phyloP scores from a whole-genome alignment of 345 rosid species.

The Citrus trifoliata region DNA sequence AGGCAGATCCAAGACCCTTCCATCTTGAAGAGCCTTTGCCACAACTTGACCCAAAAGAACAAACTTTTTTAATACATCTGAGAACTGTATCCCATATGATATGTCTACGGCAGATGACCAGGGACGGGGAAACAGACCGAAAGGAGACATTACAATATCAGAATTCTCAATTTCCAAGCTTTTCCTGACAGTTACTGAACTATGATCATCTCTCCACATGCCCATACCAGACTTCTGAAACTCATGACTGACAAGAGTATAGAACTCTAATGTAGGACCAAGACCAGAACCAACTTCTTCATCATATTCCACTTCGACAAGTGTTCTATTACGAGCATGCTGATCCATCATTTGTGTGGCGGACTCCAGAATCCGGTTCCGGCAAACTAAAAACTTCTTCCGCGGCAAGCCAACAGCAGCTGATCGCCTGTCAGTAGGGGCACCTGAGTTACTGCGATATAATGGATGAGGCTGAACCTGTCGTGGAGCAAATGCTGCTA shows the following conservation, averaged over 20 bases:
- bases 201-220: conserved; percentile 84
- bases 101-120: conserved; percentile 45
- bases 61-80: conserved; percentile 58
- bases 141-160: conserved; percentile 32
- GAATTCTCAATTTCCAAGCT: conserved; percentile 25
- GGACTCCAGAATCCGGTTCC: conserved; percentile 73
- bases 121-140: conserved; percentile 85
- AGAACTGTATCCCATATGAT: conserved; percentile 37
- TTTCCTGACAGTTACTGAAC: conserved; percentile 22
- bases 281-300: conserved; percentile 99
- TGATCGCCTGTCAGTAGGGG: conserved; percentile 48
- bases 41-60: conserved; percentile 78
- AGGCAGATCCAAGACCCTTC: conserved; percentile 88
- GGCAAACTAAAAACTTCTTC: conserved; percentile 69
- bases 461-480: conserved; percentile 33
- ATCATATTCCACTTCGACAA: conserved; percentile 76
- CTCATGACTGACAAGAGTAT: conserved; percentile 80
- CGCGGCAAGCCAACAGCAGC: conserved; percentile 44
- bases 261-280: conserved; percentile 96
- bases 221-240: conserved; percentile 73
- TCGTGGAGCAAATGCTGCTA: conserved; percentile 72
- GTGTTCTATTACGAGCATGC: conserved; percentile 51
- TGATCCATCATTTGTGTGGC: conserved; percentile 81
- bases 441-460: conserved; percentile 43
- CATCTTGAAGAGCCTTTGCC: conserved; percentile 93